Evolutionary conservation across 441 rosid species (phyloP), one percentile per base, ranked within the genome.

Genomic region (Aleurites moluccanus): DNA sequence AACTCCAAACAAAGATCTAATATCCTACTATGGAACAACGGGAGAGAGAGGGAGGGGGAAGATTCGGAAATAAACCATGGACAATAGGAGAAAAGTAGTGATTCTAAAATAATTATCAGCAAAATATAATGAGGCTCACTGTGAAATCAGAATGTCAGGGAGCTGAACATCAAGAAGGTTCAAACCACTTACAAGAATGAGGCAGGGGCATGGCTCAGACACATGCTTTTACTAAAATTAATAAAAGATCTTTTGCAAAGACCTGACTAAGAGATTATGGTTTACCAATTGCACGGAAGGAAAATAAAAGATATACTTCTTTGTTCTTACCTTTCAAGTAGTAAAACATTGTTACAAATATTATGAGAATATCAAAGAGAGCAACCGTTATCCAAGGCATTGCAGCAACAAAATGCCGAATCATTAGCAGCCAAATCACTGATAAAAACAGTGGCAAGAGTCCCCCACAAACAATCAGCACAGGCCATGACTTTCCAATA

Each of bases 351-450:
- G 99, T 93, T 61, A 96, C 98, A 0, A 92, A 84, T 73, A 93
- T 78, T 56, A 96, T 84, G 70, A 96, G 97, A 73, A 96, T 49
- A 80, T 96, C 94, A 81, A 93, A 92, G 70, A 96, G 77, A 67
- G 86, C 87, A 72, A 96, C 94, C 5, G 99, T 96, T 73, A 96
- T 89, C 99, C 99, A 96, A 10, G 99, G 99, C 97, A 96, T 96
- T 70, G 97, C 98, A 52, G 89, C 85, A 69, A 96, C 99, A 83
- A 96, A 93, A 82, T 93, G 92, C 18, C 98, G 88, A 81, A 96
- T 89, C 84, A 96, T 83, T 73, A 96, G 88, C 71, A 96, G 84
- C 99, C 98, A 96, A 65, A 96, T 83, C 59, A 96, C 86, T 71
- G 99, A 93, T 70, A 96, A 80, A 85, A 93, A 87, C 57, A 96